Conservation (phyloP, 352 stramenopile species). For the Globisporangium viniferum region DNA sequence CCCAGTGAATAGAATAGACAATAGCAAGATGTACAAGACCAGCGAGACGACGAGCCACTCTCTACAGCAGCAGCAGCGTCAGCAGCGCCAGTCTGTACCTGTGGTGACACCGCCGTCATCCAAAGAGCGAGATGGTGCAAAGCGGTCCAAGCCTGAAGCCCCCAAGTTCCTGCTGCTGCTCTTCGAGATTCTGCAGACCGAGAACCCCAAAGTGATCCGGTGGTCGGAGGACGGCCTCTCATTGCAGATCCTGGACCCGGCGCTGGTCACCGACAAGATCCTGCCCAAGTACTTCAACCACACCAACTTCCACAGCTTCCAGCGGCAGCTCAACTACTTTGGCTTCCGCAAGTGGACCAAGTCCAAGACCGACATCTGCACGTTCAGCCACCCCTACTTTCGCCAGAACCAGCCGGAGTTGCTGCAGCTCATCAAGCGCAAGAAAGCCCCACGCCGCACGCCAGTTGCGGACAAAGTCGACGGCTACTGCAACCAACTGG, state of each 20-base stretch:
- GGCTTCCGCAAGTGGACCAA: slow-evolving; percentile 71
- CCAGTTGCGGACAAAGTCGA: slow-evolving; percentile 19
- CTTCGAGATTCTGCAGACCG: slow-evolving; percentile 48
- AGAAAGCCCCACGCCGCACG: slow-evolving; percentile 61
- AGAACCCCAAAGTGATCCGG: slow-evolving; percentile 45
- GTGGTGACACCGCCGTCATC: background rate
- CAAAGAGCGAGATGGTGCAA: slow-evolving; percentile 12
- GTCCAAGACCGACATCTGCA: slow-evolving; percentile 80
- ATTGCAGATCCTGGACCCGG: slow-evolving; percentile 49
- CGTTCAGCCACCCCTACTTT: slow-evolving; percentile 82
- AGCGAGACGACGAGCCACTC: background rate
- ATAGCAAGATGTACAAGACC: slow-evolving; percentile 4
- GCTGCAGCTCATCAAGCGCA: slow-evolving; percentile 77
- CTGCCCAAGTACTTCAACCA: slow-evolving; percentile 90
- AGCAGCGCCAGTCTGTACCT: background rate
- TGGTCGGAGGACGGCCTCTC: slow-evolving; percentile 46
- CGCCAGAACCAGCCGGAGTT: slow-evolving; percentile 68
- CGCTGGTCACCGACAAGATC: slow-evolving; percentile 59
- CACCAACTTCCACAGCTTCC: slow-evolving; percentile 86
- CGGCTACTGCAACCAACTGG: slow-evolving; percentile 17
- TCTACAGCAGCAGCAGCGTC: slow-evolving; percentile 1
- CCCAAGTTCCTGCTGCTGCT: slow-evolving; percentile 58
- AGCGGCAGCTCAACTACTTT: slow-evolving; percentile 90
- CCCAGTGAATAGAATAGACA: slow-evolving; percentile 9
- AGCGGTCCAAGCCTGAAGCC: slow-evolving; percentile 36